Evolutionary conservation across 2,329 filamentous ascomycete genomes (phyloP), one percentile per base, ranked within the genome.

Genomic region (Aspergillus udagawae): DNA sequence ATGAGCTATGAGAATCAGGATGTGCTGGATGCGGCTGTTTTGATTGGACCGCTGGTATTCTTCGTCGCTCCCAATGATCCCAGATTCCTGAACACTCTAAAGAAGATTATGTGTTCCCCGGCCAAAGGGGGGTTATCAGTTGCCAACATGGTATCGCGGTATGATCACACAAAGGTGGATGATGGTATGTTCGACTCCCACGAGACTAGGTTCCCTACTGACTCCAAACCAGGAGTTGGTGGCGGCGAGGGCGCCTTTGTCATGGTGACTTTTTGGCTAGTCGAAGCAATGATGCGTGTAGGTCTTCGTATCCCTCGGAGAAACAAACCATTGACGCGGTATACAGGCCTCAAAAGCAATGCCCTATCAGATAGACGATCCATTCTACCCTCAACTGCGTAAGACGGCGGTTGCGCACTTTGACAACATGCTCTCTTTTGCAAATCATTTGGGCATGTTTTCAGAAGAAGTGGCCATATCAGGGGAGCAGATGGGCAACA

Each of bases 251-350:
- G 89, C 23, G 88, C 88, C 20, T 92, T 92, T 69, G 86, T 83
- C 66, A 91, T 92, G 88, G 91, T 88, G 68, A 92, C 88, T 0
- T 92, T 92, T 70, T 92, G 89, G 89, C 83, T 91, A 0, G 87
- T 92, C 12, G 89, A 92, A 73, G 88, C 89, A 27, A 81, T 92
- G 74, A 89, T 88, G 29, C 81, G 89, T 29, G 88, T 88, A 62
- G 77, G 82, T 63, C 5, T 8, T 38, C 5, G 12, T 17, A 17
- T 17, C 2, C 14, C 4, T 17, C 32, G 0, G 12, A 17, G 63
- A 65, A 70, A 62, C 69, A n/a, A 64, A 59, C 49, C 72, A 68
- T 51, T 38, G 5, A 38, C 32, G 6, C 3, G 32, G 3, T 17
- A 17, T 1, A 1, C 32, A 38, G 32, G 32, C 32, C 32, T 38